Evolutionary conservation across 1,284 basidiomycete genomes (phyloP).

Genomic region (Apiotrichum gamsii): DNA sequence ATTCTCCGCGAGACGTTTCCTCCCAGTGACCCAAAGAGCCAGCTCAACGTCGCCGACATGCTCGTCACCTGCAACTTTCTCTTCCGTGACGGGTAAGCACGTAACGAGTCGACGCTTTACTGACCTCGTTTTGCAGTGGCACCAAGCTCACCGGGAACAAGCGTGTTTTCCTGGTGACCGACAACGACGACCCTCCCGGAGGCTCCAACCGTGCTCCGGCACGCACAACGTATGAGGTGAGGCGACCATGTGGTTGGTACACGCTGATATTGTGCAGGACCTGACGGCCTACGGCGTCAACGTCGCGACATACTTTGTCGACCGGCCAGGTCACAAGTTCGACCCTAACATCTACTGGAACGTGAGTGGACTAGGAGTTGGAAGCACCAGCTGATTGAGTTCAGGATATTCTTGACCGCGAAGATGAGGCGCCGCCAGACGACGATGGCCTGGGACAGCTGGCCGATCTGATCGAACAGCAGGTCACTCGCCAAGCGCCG

Average conservation of each 20-base stretch:
- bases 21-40: constrained; percentile 27
- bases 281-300: constrained; percentile 70
- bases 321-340: constrained; percentile 62
- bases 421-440: constrained; percentile 50
- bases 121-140: constrained; percentile 52
- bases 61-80: constrained; percentile 82
- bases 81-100: constrained; percentile 68
- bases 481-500: constrained; percentile 75
- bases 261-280: constrained; percentile 57
- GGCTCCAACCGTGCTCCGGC: constrained; percentile 35
- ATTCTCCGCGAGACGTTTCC: constrained; percentile 36
- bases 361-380: constrained; percentile 51
- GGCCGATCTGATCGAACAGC: constrained; percentile 51
- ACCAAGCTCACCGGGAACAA: constrained; percentile 68
- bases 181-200: constrained; percentile 65
- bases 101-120: background rate
- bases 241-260: background rate
- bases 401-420: constrained; percentile 56
- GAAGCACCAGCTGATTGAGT: background rate
- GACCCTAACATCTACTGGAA: constrained; percentile 76
- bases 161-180: constrained; percentile 86
- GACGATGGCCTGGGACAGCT: constrained; percentile 62
- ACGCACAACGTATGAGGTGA: constrained; percentile 35
- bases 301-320: constrained; percentile 90
- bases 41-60: constrained; percentile 63